Evolutionary conservation across 495 filamentous ascomycete species (phyloP), one percentile per base, ranked within the genome.

Genomic region (Lophium mytilinum): DNA sequence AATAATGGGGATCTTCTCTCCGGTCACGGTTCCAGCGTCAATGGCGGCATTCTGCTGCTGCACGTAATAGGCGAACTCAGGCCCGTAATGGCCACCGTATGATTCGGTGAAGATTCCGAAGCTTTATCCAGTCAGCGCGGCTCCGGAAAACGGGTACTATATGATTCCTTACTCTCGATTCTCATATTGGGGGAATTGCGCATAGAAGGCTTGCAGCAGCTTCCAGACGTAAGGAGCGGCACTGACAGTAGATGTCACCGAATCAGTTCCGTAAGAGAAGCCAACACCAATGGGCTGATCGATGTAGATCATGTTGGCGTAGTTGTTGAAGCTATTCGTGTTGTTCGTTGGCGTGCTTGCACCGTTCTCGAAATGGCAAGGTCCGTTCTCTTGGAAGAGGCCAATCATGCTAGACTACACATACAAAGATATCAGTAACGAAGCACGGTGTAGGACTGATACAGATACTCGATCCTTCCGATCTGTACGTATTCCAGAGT

Each of bases 251-350:
- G 74, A 76, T 19, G 68, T 76, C 19, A 78, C 76, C 10, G 62
- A 50, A 46, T 75, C 70, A 14, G 68, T 76, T 17, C 78, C 78
- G 60, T 84, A 86, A 37, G 78, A 83, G 60, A 85, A 86, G 0
- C 83, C 83, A 2, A 77, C 74, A 30, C 81, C 79, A 39, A 77
- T 79, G 1, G 83, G 83, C 68, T 87, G 80, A 58, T 85, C 83
- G 49, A 87, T 75, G 62, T 81, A 87, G 14, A 84, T 69, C 75
- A 83, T 80, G 57, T 84, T 85, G 51, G 78, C 79, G 55, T 80
- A 78, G 55, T 77, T 76, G 62, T 84, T 86, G 69, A 75, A 87
- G 41, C 77, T 80, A 68, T 82, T 79, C 0, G 78, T 78, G 55
- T 82, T 83, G 37, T 77, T 59, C 1, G 73, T 72, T 1, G 79